Base-by-base conservation (phyloP, 2,329 filamentous ascomycete genomes). In the Microdochium trichocladiopsis region DNA sequence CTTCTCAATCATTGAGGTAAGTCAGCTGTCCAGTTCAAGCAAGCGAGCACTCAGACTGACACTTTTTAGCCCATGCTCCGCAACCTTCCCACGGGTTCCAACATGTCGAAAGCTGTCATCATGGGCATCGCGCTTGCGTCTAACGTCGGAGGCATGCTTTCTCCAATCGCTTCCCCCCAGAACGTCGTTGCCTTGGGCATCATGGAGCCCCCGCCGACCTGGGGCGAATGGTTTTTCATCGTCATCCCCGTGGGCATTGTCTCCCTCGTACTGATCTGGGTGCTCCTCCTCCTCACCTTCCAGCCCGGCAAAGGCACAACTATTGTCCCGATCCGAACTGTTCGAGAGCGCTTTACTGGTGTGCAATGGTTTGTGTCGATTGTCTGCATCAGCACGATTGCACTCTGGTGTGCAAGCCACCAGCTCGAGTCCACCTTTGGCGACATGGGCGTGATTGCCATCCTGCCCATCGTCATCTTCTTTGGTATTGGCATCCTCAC, bases 391-490 rank as follows among this genome's bases (percentile, higher is more conserved):
- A 68, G 78, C 21, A 99, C 94, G 1, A 99, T 99, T 60, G 76
- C 78, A 0, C 78, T 99, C 11, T 99, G 94, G 94, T 99, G 94
- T 64, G 83, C 89, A 1, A 92, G 86, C 61, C 92, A 97, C 68
- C 87, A 94, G 63, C 80, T 99, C 8, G 90, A 97, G 64, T 72
- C 79, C 55, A 72, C 93, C 0, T 96, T 99, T 63, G 94, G 94
- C 51, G 93, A 99, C 66, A 99, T 99, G 94, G 94, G 94, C 51
- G 92, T 99, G 51, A 88, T 99, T 43, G 95, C 94, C 53, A 95
- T 99, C 65, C 90, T 99, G 55, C 94, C 94, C 5, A 87, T 99
- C 50, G 88, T 95, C 2, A 77, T 96, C 43, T 99, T 99, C 79
- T 99, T 99, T 62, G 94, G 94, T 51, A 92, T 91, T 2, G 94